Evolutionary conservation across 1,139 yeast species (phyloP).

Genomic region (Scheffersomyces lignicola): DNA sequence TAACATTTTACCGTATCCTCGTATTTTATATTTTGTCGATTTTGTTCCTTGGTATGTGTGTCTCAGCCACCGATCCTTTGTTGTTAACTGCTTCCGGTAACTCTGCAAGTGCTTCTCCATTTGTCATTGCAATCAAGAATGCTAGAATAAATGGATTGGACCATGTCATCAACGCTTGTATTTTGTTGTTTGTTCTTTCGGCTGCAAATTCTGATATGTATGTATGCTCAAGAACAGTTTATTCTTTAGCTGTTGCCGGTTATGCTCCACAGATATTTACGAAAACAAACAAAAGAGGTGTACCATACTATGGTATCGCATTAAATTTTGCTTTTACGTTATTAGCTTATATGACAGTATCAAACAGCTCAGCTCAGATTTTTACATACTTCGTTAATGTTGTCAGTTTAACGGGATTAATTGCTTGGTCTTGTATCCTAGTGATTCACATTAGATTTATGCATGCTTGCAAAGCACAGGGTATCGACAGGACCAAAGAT

Average conservation of each 20-base stretch:
- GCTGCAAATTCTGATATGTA: constrained; percentile 53
- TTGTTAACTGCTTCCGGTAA: constrained; percentile 40
- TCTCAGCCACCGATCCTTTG: constrained; percentile 64
- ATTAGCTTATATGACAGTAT: constrained; percentile 64
- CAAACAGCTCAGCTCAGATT: constrained; percentile 51
- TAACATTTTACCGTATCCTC: constrained; percentile 75
- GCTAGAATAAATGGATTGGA: constrained; percentile 44
- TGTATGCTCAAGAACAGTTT: constrained; percentile 46
- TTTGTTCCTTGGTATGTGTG: constrained; percentile 72
- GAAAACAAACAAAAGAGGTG: constrained; percentile 38
- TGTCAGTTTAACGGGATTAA: constrained; percentile 68
- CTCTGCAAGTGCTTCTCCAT: constrained; percentile 78
- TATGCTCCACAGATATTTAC: constrained; percentile 54
- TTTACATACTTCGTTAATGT: constrained; percentile 71
- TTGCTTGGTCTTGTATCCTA: constrained; percentile 69
- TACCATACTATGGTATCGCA: constrained; percentile 39
- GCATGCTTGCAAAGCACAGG: constrained; percentile 68
- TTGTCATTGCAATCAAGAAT: constrained; percentile 51
- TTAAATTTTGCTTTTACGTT: constrained; percentile 48
- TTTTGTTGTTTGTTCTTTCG: constrained; percentile 44
- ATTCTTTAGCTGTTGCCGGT: constrained; percentile 47
- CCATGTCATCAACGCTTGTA: constrained; percentile 47
- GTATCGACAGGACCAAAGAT: constrained; percentile 30
- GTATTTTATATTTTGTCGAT: constrained; percentile 68
- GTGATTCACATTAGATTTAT: constrained; percentile 63